phyloP scores from a whole-genome alignment of 108 stramenopile species.

The Conticribra guillardii region DNA sequence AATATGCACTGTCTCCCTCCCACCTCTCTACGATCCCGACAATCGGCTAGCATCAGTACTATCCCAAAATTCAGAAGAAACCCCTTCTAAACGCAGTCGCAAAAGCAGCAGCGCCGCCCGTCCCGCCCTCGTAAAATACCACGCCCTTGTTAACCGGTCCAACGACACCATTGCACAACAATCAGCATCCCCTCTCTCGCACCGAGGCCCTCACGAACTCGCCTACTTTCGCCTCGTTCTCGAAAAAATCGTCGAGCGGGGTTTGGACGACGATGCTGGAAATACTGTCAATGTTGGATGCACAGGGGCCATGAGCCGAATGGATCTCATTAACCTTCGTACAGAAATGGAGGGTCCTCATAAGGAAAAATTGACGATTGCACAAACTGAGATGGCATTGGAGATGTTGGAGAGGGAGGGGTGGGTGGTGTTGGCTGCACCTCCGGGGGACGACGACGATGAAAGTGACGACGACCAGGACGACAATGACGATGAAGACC shows the following conservation, averaged over 20 bases:
- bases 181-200: constrained; percentile 23
- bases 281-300: constrained; percentile 22
- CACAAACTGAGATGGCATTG: constrained; percentile 47
- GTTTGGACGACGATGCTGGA: constrained; percentile 8
- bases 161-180: constrained; percentile 50
- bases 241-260: constrained; percentile 53
- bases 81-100: neutral
- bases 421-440: constrained; percentile 51
- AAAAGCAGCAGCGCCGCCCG: neutral
- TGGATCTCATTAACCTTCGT: constrained; percentile 68
- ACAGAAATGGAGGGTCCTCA: constrained; percentile 54
- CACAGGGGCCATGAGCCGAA: constrained; percentile 38
- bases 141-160: constrained; percentile 61
- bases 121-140: constrained; percentile 43
- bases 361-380: constrained; percentile 47
- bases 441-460: constrained; percentile 34
- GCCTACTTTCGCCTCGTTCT: constrained; percentile 57
- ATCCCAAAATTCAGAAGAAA: neutral
- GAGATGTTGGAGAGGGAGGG: constrained; percentile 30
- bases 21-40: constrained; percentile 28
- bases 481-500: constrained; percentile 1
- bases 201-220: constrained; percentile 55
- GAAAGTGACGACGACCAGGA: constrained; percentile 14
- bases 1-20: constrained; percentile 61
- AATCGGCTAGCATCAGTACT: neutral